Base-by-base conservation (phyloP, 208 protist genomes). In the Leishmania mexicana region DNA sequence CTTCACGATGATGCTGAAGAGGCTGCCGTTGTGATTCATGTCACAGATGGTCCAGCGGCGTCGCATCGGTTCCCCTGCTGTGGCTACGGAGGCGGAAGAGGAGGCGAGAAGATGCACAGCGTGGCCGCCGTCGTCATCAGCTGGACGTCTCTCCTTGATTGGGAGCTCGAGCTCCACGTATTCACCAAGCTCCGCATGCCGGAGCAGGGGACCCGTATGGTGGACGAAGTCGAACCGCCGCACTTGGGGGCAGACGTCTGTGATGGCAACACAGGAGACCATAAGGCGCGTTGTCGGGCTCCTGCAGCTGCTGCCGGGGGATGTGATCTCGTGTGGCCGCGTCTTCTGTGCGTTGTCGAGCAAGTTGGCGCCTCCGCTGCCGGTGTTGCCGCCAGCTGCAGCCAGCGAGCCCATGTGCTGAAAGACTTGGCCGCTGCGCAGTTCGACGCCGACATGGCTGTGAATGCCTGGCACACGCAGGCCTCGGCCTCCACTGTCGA, bases 1-100 rank as follows among this genome's bases (percentile, higher is more conserved):
- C 87, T 94, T 95, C 51, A 96, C 89, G 54, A 96, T 90, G 38
- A 96, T 47, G 42, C 87, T 91, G 71, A 96, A 96, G 53, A 93
- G 78, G 28, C 54, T 82, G 67, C 83, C 84, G 1, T 85, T 78
- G 62, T 75, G 78, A 68, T 89, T 90, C 10, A 87, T 79, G 11
- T 91, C 87, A 76, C 87, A 88, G 75, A 96, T 78, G 21, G 93
- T 95, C 91, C 90, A 96, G 70, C 92, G 89, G 15, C 93, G 88
- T 60, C 84, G 79, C 76, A 94, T 81, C 62, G 40, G 62, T 40
- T 64, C 73, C 2, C 51, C 31, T 31, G 31, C n/a, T n/a, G 73
- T 31, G n/a, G 51, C 73, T 21, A 31, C 15, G 35, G 51, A 10
- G n/a, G 3, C 54, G 35, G 57, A 49, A 3, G 53, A n/a, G 57